These are phyloP conservation scores for Wickerhamomyces chaumierensis DNA, from an alignment of 805 yeast genomes.

Conservation along the genomic window DNA sequence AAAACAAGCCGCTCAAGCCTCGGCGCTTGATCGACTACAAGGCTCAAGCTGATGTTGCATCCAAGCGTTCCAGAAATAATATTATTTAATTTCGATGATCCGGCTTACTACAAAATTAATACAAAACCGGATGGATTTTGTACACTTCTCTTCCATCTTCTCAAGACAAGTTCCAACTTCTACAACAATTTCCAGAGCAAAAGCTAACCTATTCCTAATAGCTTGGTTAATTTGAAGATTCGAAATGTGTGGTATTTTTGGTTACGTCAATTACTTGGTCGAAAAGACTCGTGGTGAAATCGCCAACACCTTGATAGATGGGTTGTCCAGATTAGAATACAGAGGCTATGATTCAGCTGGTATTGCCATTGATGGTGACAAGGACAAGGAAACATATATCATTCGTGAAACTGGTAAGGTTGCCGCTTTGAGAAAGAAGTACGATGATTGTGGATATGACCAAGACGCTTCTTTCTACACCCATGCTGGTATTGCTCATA, in stretches of 20 bases:
- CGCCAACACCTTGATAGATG: conserved; percentile 79
- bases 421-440: conserved; percentile 59
- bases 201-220: too few species aligned
- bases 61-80: too few species aligned
- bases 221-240: background rate
- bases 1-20: too few species aligned
- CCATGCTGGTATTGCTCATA: conserved; percentile 96
- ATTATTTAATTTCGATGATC: too few species aligned
- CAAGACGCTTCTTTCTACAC: conserved; percentile 57
- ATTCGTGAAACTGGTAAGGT: conserved; percentile 91
- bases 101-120: too few species aligned
- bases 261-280: conserved; percentile 91
- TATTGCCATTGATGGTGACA: conserved; percentile 87
- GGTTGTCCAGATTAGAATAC: conserved; percentile 81
- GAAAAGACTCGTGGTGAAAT: conserved; percentile 90
- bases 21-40: too few species aligned
- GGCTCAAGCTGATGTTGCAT: too few species aligned
- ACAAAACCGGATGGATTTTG: background rate
- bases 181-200: too few species aligned
- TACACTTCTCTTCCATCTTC: background rate
- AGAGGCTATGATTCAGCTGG: conserved; percentile 99
- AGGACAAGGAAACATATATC: conserved; percentile 55
- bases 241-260: conserved; percentile 84
- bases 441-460: conserved; percentile 39
- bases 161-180: too few species aligned